Conservation (phyloP, 805 yeast genomes). For the Maudiozyma pseudohumilis region DNA sequence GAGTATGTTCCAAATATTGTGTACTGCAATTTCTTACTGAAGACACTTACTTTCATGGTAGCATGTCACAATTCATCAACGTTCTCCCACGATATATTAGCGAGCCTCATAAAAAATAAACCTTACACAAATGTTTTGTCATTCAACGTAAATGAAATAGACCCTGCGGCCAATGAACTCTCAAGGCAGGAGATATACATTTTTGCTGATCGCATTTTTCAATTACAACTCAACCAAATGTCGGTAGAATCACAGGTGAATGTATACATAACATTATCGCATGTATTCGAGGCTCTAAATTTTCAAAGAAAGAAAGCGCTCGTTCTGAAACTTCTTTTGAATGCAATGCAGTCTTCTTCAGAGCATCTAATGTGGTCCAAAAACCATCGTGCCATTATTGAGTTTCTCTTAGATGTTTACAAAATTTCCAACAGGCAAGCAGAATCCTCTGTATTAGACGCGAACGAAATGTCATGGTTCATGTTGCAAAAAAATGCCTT, state of each 20-base stretch:
- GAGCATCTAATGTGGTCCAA: conserved; percentile 15
- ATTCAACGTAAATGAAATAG: not conserved
- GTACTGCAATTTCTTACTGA: conserved; percentile 57
- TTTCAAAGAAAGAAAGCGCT: conserved; percentile 61
- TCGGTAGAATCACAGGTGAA: conserved; percentile 45
- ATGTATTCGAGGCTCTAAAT: conserved; percentile 51
- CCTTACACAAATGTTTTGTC: not conserved
- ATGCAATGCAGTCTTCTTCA: conserved; percentile 37
- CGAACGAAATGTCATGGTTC: conserved; percentile 39
- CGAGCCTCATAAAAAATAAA: conserved; percentile 13
- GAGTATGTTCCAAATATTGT: conserved; percentile 79
- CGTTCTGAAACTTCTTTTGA: conserved; percentile 54
- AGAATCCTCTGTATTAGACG: conserved; percentile 23
- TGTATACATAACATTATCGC: conserved; percentile 56
- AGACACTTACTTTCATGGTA: conserved; percentile 55
- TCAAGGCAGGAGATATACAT: conserved; percentile 35
- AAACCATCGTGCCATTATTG: conserved; percentile 37
- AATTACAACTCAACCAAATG: conserved; percentile 37
- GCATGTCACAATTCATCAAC: conserved; percentile 41
- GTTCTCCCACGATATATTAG: conserved; percentile 33
- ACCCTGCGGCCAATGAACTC: conserved; percentile 7
- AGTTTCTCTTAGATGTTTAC: conserved; percentile 42
- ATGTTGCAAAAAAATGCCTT: conserved; percentile 47
- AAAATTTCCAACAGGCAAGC: conserved; percentile 37
- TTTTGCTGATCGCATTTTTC: conserved; percentile 39